A percentile compares a stretch with the other conserved stretches of the same genome.
phyloP scores from a whole-genome alignment of 2,329 filamentous ascomycete species.

The Colletotrichum musicola region DNA sequence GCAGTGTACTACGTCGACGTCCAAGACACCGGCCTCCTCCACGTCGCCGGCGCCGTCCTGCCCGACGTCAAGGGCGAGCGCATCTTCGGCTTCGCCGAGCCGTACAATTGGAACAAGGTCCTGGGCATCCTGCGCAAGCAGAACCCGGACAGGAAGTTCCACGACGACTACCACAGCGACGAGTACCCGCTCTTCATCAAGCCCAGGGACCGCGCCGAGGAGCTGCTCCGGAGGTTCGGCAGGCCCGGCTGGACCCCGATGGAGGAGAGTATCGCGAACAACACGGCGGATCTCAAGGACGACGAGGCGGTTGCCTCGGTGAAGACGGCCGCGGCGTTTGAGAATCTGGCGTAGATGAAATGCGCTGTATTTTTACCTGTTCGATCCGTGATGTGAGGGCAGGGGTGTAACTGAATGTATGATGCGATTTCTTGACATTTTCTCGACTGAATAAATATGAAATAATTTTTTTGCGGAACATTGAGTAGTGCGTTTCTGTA shows the following conservation, averaged over 20 bases:
- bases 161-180: conserved; percentile 41
- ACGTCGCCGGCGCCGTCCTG: conserved; percentile 64
- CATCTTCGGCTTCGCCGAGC: conserved; percentile 65
- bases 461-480: too few species aligned
- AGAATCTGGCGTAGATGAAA: too few species aligned
- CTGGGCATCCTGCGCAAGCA: conserved; percentile 45
- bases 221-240: conserved; percentile 39
- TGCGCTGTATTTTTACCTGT: too few species aligned
- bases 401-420: too few species aligned
- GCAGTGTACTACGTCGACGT: conserved; percentile 61
- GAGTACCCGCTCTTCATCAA: conserved; percentile 24
- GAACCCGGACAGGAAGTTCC: conserved; percentile 40
- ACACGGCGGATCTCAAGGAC: conserved; percentile 6
- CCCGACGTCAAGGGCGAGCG: conserved; percentile 60
- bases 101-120: conserved; percentile 60
- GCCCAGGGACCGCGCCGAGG: conserved; percentile 37
- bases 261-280: conserved; percentile 29
- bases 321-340: not conserved
- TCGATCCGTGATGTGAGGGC: too few species aligned
- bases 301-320: not conserved
- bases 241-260: conserved; percentile 40
- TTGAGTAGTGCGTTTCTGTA: too few species aligned
- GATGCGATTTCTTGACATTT: too few species aligned
- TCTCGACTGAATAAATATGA: too few species aligned
- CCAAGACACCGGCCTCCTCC: conserved; percentile 62